phyloP scores from a whole-genome alignment of 768 basidiomycete genomes.

The Tylopilus vinaceipallidus region DNA sequence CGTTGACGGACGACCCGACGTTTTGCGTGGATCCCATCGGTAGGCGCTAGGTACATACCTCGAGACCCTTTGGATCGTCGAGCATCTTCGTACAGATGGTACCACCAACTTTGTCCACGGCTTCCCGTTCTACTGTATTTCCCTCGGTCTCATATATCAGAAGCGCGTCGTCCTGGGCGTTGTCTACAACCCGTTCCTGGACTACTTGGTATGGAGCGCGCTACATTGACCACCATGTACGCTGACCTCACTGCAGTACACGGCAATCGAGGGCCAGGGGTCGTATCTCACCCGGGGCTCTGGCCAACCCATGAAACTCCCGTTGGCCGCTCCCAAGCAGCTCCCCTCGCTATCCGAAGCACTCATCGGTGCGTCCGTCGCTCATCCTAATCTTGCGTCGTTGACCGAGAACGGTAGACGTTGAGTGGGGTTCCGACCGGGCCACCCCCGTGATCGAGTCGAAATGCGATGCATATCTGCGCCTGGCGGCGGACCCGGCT shows the following conservation, averaged over 20 bases:
- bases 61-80: not conserved
- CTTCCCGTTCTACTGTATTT: slow-evolving; percentile 87
- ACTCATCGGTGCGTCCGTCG: slow-evolving; percentile 50
- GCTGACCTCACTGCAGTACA: slow-evolving; percentile 50
- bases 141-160: slow-evolving; percentile 82
- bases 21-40: slow-evolving; percentile 97
- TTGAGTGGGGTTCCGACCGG: slow-evolving; percentile 90
- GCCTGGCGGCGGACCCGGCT: slow-evolving; percentile 68
- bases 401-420: slow-evolving; percentile 39
- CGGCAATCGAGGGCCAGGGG: slow-evolving; percentile 73
- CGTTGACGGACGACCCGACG: slow-evolving; percentile 84
- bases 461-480: slow-evolving; percentile 68
- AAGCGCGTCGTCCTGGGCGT: slow-evolving; percentile 82
- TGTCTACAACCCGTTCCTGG: slow-evolving; percentile 88
- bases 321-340: slow-evolving; percentile 60
- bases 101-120: slow-evolving; percentile 87
- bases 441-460: slow-evolving; percentile 48
- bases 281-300: slow-evolving; percentile 62
- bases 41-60: slow-evolving; percentile 27
- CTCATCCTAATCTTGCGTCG: not conserved
- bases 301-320: slow-evolving; percentile 52
- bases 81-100: slow-evolving; percentile 50
- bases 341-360: slow-evolving; percentile 71
- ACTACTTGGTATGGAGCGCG: slow-evolving; percentile 59
- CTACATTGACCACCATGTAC: not conserved